A percentile compares a stretch with the other conserved stretches of the same genome.
These are phyloP conservation scores for Penicillium argentinense DNA, from an alignment of 495 filamentous ascomycete genomes.

Conservation along the genomic window DNA sequence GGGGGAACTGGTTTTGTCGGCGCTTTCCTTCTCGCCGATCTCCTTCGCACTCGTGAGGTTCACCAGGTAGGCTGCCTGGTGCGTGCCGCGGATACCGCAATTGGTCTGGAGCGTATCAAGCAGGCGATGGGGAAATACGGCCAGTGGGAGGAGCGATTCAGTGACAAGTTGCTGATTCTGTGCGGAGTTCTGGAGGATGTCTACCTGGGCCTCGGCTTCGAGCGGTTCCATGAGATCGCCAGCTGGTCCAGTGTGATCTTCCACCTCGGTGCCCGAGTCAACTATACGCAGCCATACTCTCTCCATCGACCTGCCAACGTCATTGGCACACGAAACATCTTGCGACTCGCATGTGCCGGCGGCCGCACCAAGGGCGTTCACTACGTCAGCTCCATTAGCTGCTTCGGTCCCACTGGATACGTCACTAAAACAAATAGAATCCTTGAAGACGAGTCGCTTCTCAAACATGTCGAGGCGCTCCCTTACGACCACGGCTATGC, in stretches of 20 bases:
- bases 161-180: constrained; percentile 8
- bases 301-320: constrained; percentile 16
- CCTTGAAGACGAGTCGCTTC: constrained; percentile 8
- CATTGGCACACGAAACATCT: constrained; percentile 15
- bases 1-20: constrained; percentile 81
- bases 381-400: constrained; percentile 18
- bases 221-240: constrained; percentile 15
- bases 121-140: constrained; percentile 7
- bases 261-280: constrained; percentile 17
- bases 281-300: constrained; percentile 22
- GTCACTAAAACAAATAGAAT: constrained; percentile 7
- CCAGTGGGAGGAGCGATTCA: constrained; percentile 9
- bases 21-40: constrained; percentile 29
- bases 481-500: constrained; percentile 26
- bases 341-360: constrained; percentile 1
- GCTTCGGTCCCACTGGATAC: constrained; percentile 18
- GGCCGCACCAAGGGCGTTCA: constrained; percentile 13
- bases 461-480: constrained; percentile 13
- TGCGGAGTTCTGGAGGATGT: constrained; percentile 8
- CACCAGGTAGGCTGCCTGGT: constrained; percentile 7
- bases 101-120: constrained; percentile 3
- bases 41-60: constrained; percentile 5
- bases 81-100: background rate
- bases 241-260: constrained; percentile 21
- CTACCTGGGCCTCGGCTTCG: constrained; percentile 2